These are phyloP conservation scores for Geranium brycei DNA, from an alignment of 345 rosid genomes.

Conservation along the genomic window DNA sequence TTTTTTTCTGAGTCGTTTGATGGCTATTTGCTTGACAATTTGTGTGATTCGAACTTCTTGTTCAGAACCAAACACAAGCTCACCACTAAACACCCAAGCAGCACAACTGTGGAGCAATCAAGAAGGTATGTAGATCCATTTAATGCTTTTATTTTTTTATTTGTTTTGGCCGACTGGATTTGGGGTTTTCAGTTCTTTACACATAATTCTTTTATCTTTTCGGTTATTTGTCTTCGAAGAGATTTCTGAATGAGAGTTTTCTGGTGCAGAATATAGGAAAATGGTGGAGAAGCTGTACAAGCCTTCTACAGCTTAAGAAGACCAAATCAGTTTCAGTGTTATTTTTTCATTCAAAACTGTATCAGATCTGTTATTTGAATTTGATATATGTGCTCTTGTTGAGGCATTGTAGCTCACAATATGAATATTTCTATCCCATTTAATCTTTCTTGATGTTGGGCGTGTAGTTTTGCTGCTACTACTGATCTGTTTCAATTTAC, in stretches of 20 bases:
- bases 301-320: conserved; percentile 20
- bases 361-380: too few species aligned
- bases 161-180: neutral
- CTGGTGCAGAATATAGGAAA: conserved; percentile 41
- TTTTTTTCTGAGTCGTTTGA: neutral
- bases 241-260: neutral
- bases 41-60: neutral
- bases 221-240: neutral
- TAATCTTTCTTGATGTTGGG: too few species aligned
- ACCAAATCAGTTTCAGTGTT: neutral
- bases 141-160: neutral
- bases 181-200: neutral
- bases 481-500: too few species aligned
- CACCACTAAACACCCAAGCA: conserved; percentile 88
- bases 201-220: neutral
- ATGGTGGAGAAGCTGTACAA: conserved; percentile 51
- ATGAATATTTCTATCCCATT: too few species aligned
- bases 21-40: neutral
- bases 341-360: too few species aligned
- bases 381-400: too few species aligned
- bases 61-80: conserved; percentile 78
- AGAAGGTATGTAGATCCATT: conserved; percentile 33
- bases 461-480: too few species aligned
- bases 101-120: conserved; percentile 93
- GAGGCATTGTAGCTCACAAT: too few species aligned